phyloP scores from a whole-genome alignment of 257 asterid species.

The Solanum ahanhuiri region DNA sequence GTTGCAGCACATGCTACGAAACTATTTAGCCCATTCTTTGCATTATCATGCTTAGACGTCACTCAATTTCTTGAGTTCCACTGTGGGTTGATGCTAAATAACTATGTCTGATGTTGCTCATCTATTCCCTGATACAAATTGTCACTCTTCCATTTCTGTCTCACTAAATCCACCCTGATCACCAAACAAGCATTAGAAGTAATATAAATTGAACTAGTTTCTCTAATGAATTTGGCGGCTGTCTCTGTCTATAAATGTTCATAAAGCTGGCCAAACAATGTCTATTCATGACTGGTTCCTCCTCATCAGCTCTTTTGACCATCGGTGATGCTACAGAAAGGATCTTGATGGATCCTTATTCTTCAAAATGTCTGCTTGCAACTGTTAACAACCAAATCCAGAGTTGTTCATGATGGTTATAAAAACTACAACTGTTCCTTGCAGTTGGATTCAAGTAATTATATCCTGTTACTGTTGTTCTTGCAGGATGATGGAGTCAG shows the following conservation, averaged over 20 bases:
- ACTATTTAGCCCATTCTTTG: neutral
- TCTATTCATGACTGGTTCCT: neutral
- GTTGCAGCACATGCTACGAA: neutral
- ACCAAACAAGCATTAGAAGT: neutral
- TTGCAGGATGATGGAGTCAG: conserved; percentile 92
- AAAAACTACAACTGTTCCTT: neutral
- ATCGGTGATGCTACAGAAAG: neutral
- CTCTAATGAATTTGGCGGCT: neutral
- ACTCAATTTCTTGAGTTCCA: neutral
- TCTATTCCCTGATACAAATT: neutral
- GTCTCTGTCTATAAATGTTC: neutral
- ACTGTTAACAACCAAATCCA: neutral
- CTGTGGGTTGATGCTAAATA: neutral
- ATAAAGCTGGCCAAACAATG: neutral
- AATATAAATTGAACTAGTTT: neutral
- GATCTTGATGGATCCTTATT: neutral
- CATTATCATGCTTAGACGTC: neutral
- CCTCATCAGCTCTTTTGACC: neutral
- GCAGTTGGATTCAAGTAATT: neutral
- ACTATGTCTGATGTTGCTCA: neutral
- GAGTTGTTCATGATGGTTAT: neutral
- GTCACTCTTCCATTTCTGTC: neutral
- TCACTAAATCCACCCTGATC: neutral
- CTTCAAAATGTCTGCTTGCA: neutral
- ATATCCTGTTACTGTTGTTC: neutral